Percentiles rank a stretch among this genome's conserved stretches.
These are phyloP conservation scores for Smallanthus sonchifolius DNA, from an alignment of 129 eudicot species.

Conservation along the genomic window DNA sequence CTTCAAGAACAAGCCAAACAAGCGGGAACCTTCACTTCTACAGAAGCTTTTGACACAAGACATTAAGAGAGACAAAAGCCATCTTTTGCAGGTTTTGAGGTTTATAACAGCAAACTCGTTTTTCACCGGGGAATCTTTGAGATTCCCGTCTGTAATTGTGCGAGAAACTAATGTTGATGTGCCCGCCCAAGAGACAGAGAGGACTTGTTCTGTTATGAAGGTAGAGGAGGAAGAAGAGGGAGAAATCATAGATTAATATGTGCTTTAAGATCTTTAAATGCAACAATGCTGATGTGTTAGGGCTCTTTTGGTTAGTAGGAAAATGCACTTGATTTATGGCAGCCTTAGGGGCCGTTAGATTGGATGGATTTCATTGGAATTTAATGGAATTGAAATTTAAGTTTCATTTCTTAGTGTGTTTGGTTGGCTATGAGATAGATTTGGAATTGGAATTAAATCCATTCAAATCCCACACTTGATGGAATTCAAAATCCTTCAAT, in stretches of 20 bases:
- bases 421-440: too few species aligned
- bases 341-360: too few species aligned
- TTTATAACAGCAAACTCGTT: slow-evolving; percentile 80
- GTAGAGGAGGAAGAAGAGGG: slow-evolving; percentile 47
- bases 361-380: too few species aligned
- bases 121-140: slow-evolving; percentile 48
- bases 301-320: background rate
- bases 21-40: slow-evolving; percentile 61
- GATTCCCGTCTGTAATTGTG: slow-evolving; percentile 53
- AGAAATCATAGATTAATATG: slow-evolving; percentile 34
- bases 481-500: too few species aligned
- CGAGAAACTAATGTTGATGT: slow-evolving; percentile 31
- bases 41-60: slow-evolving; percentile 72
- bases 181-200: slow-evolving; percentile 16
- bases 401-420: too few species aligned
- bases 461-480: too few species aligned
- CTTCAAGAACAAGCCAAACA: slow-evolving; percentile 6
- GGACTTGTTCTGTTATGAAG: background rate
- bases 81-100: slow-evolving; percentile 71
- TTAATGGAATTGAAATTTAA: too few species aligned
- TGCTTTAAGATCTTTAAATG: slow-evolving; percentile 1
- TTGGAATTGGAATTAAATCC: too few species aligned
- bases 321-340: background rate
- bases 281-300: background rate
- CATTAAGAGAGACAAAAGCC: slow-evolving; percentile 61